Evolutionary conservation across 148 eudicot species (phyloP).

Genomic region (Beta vulgaris): DNA sequence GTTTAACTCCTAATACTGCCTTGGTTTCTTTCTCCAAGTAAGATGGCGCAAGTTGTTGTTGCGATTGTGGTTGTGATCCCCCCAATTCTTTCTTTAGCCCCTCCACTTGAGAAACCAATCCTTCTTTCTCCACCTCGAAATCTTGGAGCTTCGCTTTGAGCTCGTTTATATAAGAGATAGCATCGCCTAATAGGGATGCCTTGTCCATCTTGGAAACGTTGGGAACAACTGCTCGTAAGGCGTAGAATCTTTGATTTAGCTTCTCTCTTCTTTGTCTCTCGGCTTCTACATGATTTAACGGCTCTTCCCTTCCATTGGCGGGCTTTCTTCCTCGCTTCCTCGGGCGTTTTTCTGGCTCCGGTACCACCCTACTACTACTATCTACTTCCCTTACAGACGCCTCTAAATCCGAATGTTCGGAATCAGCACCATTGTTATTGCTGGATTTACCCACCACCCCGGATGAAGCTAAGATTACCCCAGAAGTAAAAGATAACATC

Average conservation of each 20-base stretch:
- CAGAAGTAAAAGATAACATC: constrained; percentile 70
- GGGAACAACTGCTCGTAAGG: constrained; percentile 81
- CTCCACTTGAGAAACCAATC: constrained; percentile 39
- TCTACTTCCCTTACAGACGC: constrained; percentile 73
- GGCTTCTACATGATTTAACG: constrained; percentile 88
- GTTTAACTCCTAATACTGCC: not conserved
- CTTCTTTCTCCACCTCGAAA: constrained; percentile 53
- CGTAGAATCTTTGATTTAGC: constrained; percentile 86
- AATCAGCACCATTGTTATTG: constrained; percentile 38
- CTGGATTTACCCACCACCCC: constrained; percentile 37
- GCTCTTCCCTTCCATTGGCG: constrained; percentile 94
- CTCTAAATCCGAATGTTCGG: constrained; percentile 80
- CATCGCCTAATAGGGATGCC: constrained; percentile 86
- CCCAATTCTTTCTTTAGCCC: constrained; percentile 52
- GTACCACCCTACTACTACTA: constrained; percentile 52
- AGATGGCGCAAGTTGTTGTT: not conserved
- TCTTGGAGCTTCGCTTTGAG: constrained; percentile 52
- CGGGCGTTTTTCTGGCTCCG: constrained; percentile 69
- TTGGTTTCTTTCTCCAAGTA: constrained; percentile 11
- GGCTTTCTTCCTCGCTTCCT: constrained; percentile 88
- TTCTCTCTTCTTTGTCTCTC: constrained; percentile 94
- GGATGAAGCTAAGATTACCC: constrained; percentile 54
- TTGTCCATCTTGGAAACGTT: constrained; percentile 98
- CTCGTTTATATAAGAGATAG: constrained; percentile 79
- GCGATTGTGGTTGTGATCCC: not conserved